Conservation (phyloP, 176 grass and related monocot species). For the Triticum turgidum region DNA sequence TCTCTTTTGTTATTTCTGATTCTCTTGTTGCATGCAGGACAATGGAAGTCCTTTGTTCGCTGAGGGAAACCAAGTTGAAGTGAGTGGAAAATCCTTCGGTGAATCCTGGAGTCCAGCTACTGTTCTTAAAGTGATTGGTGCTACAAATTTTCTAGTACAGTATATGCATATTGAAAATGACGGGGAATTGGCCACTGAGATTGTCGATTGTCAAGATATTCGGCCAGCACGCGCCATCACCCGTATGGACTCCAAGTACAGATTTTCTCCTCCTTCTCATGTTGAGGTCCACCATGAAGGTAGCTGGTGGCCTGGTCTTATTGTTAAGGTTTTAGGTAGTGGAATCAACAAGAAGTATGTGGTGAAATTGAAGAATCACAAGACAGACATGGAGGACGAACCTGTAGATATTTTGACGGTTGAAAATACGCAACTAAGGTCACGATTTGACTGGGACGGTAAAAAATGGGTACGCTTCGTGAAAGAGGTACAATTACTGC, state of each 20-base stretch:
- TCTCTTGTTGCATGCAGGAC: conserved; percentile 13
- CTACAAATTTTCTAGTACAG: conserved; percentile 34
- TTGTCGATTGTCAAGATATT: conserved; percentile 41
- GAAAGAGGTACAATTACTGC: neutral
- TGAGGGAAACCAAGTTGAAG: conserved; percentile 40
- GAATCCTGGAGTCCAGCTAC: conserved; percentile 40
- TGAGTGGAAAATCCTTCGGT: conserved; percentile 26
- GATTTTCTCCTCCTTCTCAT: conserved; percentile 30
- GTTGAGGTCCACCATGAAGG: conserved; percentile 18
- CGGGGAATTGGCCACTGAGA: conserved; percentile 24
- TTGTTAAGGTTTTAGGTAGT: conserved; percentile 22
- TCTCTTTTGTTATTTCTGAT: neutral
- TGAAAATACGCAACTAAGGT: conserved; percentile 31
- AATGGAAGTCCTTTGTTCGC: neutral
- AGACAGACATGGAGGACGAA: conserved; percentile 10
- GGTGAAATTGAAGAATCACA: conserved; percentile 4
- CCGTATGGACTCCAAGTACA: conserved; percentile 22
- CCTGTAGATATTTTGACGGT: conserved; percentile 23
- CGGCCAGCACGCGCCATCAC: neutral
- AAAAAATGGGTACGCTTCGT: conserved; percentile 23
- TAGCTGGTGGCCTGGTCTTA: conserved; percentile 44
- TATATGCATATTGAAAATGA: conserved; percentile 15
- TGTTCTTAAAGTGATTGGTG: conserved; percentile 39
- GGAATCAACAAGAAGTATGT: conserved; percentile 19
- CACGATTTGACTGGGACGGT: conserved; percentile 9